Evolutionary conservation across 306 rosid species (phyloP), one percentile per base, ranked within the genome.

Genomic region (Lathyrus tuberosus): DNA sequence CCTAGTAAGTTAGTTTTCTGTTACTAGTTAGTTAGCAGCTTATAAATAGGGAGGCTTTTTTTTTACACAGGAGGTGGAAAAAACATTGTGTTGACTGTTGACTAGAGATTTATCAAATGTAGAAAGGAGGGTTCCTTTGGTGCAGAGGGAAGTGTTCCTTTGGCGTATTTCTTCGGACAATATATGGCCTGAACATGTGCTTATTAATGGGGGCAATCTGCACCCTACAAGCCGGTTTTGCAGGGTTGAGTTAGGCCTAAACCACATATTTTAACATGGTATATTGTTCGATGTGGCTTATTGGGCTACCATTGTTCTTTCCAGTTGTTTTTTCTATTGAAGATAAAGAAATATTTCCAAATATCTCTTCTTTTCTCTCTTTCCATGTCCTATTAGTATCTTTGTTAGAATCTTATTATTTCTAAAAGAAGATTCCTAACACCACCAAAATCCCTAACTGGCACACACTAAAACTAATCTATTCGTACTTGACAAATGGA

Each of bases 1-100:
- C 24, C 56, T 48, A 48, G 56, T 48, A 4, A 10, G 60, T 53
- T 22, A 53, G 60, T 53, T 53, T 56, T 6, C 62, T 56, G 62
- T 12, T 13, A 56, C 26, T 12, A 26, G 62, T 13, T 56, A 56
- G 17, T 24, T 56, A 24, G 38, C 62, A 24, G 35, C 62, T 26
- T 24, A 56, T 24, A 56, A 56, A 12, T 56, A 11, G 59, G 4
- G 62, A 24, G 37, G 17, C 37, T 12, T 5, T 12, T 56, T 26
- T 26, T 12, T 9, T 56, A 20, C 22, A 47, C 30, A 20, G 37
- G 8, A 8, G 9, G 61, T 24, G 61, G 61, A 26, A 8, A 26
- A 11, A 24, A 24, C 61, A 26, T 24, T 54, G 61, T 54, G 6
- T 54, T 24, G 35, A 54, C 61, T 54, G 14, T 54, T 24, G 35